Percentiles rank a stretch among this genome's conserved stretches.
Evolutionary conservation across 805 yeast species (phyloP).

Genomic region (Saturnispora gosingensis): DNA sequence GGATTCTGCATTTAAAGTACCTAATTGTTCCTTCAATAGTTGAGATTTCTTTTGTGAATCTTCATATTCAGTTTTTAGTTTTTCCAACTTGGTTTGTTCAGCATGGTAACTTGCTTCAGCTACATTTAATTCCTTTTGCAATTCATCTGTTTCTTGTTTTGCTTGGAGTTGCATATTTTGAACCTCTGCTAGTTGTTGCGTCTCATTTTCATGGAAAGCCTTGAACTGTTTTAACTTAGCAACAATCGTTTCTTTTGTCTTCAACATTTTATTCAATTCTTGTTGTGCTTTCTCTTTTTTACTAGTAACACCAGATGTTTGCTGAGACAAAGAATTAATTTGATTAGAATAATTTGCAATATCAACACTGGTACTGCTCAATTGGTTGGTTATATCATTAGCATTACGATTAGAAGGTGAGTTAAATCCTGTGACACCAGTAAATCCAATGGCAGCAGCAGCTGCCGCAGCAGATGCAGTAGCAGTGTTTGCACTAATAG

Average conservation of each 20-base stretch:
- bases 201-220: conserved; percentile 69
- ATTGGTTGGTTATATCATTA: conserved; percentile 38
- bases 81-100: conserved; percentile 53
- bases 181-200: conserved; percentile 62
- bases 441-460: conserved; percentile 9
- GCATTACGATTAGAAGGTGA: background rate
- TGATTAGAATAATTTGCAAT: conserved; percentile 82
- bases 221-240: conserved; percentile 58
- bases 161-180: conserved; percentile 54
- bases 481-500: background rate
- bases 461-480: conserved; percentile 3
- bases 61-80: conserved; percentile 50
- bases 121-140: conserved; percentile 63
- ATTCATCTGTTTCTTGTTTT: conserved; percentile 55
- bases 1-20: conserved; percentile 56
- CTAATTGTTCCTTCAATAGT: conserved; percentile 58
- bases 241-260: conserved; percentile 63
- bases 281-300: conserved; percentile 68
- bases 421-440: background rate
- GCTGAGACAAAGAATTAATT: conserved; percentile 65
- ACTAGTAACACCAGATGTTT: conserved; percentile 60
- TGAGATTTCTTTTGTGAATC: conserved; percentile 61
- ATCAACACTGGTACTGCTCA: conserved; percentile 74
- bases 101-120: conserved; percentile 74
- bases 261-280: conserved; percentile 61